phyloP scores from a whole-genome alignment of 495 filamentous ascomycete species.

The Podospora tetraspora region DNA sequence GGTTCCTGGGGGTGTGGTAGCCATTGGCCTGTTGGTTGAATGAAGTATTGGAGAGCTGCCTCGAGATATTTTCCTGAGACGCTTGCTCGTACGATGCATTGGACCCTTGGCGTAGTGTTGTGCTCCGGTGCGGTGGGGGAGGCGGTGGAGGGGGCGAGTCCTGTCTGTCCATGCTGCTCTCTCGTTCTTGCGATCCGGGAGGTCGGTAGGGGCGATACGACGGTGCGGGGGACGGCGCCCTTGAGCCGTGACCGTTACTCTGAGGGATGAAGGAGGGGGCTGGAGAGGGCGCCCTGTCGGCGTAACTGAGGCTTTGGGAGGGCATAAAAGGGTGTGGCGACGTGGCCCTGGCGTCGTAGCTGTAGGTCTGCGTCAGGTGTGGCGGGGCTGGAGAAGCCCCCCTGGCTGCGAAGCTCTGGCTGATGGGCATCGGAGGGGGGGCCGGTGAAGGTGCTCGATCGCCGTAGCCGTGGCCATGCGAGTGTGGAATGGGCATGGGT shows the following conservation, averaged over 20 bases:
- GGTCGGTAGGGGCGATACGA: slow-evolving; percentile 44
- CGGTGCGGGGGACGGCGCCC: slow-evolving; percentile 27
- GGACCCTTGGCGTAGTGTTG: slow-evolving; percentile 21
- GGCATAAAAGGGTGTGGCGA: slow-evolving; percentile 7
- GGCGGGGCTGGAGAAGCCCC: neutral
- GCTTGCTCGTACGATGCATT: slow-evolving; percentile 36
- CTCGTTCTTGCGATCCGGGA: slow-evolving; percentile 18
- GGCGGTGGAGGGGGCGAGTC: slow-evolving; percentile 47
- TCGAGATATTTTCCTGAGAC: slow-evolving; percentile 10
- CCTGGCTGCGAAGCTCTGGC: neutral
- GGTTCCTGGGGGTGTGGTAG: slow-evolving; percentile 47
- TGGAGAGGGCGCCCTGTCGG: slow-evolving; percentile 22
- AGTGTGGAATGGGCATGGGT: slow-evolving; percentile 24
- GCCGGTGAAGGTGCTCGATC: slow-evolving; percentile 57
- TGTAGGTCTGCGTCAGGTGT: neutral
- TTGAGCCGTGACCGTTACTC: slow-evolving; percentile 23
- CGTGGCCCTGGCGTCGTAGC: slow-evolving; percentile 12
- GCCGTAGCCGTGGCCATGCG: slow-evolving; percentile 31
- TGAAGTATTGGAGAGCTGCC: slow-evolving; percentile 25
- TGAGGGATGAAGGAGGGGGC: slow-evolving; percentile 27
- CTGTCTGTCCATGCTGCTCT: slow-evolving; percentile 15
- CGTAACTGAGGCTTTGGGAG: neutral
- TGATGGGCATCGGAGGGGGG: slow-evolving; percentile 17
- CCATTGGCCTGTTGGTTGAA: slow-evolving; percentile 33
- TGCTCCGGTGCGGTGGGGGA: slow-evolving; percentile 49